These are phyloP conservation scores for Rhizopus arrhizus DNA, from an alignment of 371 early-diverging fungal genomes.

Conservation along the genomic window DNA sequence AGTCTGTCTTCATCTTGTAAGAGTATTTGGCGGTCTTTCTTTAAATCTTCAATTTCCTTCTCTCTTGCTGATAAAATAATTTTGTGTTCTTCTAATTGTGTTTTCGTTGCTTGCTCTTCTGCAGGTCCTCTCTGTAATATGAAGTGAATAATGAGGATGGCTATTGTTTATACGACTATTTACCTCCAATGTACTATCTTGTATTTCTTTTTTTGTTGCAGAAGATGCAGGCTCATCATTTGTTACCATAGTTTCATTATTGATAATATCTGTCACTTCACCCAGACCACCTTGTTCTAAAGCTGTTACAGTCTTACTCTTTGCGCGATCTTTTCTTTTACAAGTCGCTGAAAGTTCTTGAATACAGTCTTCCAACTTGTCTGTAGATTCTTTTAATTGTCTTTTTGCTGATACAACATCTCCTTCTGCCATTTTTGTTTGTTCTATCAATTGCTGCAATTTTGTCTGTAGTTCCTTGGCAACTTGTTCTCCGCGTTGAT, in stretches of 20 bases:
- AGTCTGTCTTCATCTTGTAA: constrained; percentile 58
- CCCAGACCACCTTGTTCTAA: constrained; percentile 31
- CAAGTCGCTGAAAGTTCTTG: constrained; percentile 28
- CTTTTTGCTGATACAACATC: constrained; percentile 13
- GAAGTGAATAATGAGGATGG: not conserved
- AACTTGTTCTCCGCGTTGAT: constrained; percentile 27
- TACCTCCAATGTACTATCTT: constrained; percentile 8
- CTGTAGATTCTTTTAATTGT: constrained; percentile 25
- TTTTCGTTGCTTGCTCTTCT: constrained; percentile 33
- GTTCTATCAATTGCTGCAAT: constrained; percentile 17
- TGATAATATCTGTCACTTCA: constrained; percentile 11
- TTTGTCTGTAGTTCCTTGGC: constrained; percentile 25
- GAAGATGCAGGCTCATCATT: constrained; percentile 6
- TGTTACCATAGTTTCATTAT: not conserved
- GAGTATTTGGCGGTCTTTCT: constrained; percentile 62
- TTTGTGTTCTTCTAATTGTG: constrained; percentile 42
- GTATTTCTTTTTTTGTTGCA: constrained; percentile 4
- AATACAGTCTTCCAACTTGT: constrained; percentile 30
- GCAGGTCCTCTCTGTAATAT: constrained; percentile 2
- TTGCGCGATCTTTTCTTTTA: constrained; percentile 39
- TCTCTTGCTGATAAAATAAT: constrained; percentile 60
- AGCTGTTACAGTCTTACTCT: constrained; percentile 37
- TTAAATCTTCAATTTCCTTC: constrained; percentile 75
- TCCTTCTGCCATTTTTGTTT: constrained; percentile 17
- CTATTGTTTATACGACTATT: constrained; percentile 1